A percentile compares a stretch with the other conserved stretches of the same genome.
Evolutionary conservation across 2,329 filamentous ascomycete genomes (phyloP).

Genomic region (Cercospora citrullina): DNA sequence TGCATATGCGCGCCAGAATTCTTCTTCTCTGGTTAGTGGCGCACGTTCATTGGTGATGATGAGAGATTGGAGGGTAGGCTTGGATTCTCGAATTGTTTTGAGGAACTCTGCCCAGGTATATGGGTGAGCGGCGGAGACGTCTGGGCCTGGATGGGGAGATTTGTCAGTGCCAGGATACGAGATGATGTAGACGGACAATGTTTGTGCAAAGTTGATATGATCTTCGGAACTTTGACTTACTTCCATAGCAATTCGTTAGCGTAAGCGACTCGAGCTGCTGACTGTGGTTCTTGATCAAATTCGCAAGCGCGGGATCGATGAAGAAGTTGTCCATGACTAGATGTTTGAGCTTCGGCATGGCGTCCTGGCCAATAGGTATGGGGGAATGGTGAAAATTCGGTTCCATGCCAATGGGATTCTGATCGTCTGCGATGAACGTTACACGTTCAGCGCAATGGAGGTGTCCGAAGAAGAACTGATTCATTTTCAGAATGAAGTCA

Average conservation of each 20-base stretch:
- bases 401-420: not conserved
- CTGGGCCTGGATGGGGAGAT: not conserved
- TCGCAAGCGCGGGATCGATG: conserved; percentile 7
- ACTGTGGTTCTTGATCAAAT: not conserved
- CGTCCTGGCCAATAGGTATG: not conserved
- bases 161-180: not conserved
- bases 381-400: not conserved
- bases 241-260: conserved; percentile 1
- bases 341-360: conserved; percentile 7
- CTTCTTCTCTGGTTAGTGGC: not conserved
- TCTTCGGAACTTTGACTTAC: not conserved
- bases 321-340: conserved; percentile 12
- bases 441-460: not conserved
- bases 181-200: not conserved
- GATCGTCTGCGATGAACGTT: not conserved
- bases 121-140: not conserved
- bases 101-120: conserved; percentile 8
- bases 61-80: not conserved
- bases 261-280: conserved; percentile 1
- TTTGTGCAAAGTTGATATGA: not conserved
- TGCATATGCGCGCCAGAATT: not conserved
- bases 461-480: conserved; percentile 13
- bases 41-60: not conserved
- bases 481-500: conserved; percentile 1
- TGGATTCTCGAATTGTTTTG: not conserved